These are phyloP conservation scores for Diaporthe sp. DNA, from an alignment of 2,329 filamentous ascomycete species.

Conservation along the genomic window DNA sequence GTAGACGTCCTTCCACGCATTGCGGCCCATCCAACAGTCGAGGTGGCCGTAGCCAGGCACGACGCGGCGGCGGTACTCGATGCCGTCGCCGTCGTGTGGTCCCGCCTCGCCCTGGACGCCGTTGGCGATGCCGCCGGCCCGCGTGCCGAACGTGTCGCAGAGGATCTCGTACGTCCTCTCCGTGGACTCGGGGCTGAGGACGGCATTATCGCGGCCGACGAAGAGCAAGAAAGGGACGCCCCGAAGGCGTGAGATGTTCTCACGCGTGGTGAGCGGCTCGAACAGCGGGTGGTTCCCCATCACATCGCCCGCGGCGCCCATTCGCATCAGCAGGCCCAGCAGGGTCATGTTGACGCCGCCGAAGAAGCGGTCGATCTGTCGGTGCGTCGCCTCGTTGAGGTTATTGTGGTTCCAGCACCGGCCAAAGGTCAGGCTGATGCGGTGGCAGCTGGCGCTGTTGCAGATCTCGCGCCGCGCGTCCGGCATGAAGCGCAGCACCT, in stretches of 20 bases:
- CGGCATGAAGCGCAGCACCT: slow-evolving; percentile 68
- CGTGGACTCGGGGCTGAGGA: slow-evolving; percentile 64
- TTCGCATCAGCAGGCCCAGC: slow-evolving; percentile 65
- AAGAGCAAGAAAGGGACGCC: slow-evolving; percentile 68
- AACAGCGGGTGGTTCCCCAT: slow-evolving; percentile 62
- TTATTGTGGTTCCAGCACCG: slow-evolving; percentile 73
- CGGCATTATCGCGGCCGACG: slow-evolving; percentile 65
- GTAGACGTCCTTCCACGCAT: slow-evolving; percentile 69
- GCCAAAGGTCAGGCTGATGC: slow-evolving; percentile 69
- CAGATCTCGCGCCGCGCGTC: slow-evolving; percentile 66
- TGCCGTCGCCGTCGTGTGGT: slow-evolving; percentile 41
- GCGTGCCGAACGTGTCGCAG: slow-evolving; percentile 60
- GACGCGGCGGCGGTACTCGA: slow-evolving; percentile 62
- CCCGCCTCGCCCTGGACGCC: slow-evolving; percentile 32
- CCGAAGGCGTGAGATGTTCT: slow-evolving; percentile 61
- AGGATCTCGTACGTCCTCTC: slow-evolving; percentile 64
- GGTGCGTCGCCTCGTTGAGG: slow-evolving; percentile 73
- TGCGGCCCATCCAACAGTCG: slow-evolving; percentile 71
- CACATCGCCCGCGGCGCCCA: slow-evolving; percentile 62
- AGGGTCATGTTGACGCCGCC: slow-evolving; percentile 71
- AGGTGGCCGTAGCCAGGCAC: slow-evolving; percentile 69
- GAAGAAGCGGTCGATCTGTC: slow-evolving; percentile 70
- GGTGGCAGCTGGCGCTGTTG: slow-evolving; percentile 70
- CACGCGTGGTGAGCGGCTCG: slow-evolving; percentile 56
- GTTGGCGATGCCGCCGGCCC: slow-evolving; percentile 36